These are phyloP conservation scores for Plasmodium vivax DNA, from an alignment of 169 alveolate species.

Conservation along the genomic window DNA sequence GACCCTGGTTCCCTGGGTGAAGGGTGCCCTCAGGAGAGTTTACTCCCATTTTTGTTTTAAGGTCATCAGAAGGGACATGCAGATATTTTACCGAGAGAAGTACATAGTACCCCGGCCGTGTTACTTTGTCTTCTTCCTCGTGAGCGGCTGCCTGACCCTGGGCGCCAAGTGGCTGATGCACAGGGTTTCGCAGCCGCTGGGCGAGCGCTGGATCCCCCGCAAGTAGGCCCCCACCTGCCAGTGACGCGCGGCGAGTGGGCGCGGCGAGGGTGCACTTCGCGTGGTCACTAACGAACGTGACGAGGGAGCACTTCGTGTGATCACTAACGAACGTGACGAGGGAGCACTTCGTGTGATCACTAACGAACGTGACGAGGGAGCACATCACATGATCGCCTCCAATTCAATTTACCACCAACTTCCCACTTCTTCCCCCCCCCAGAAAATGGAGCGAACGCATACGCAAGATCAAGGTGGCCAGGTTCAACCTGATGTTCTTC, in stretches of 20 bases:
- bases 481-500: slow-evolving; percentile 61
- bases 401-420: background rate
- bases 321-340: no score
- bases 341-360: no score
- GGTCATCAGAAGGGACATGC: slow-evolving; percentile 1
- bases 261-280: background rate
- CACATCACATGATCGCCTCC: no score
- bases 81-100: background rate
- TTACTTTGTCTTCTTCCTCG: slow-evolving; percentile 14
- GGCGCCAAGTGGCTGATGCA: slow-evolving; percentile 3
- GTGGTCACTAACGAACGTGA: background rate
- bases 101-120: slow-evolving; percentile 1
- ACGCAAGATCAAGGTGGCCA: slow-evolving; percentile 89
- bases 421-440: background rate
- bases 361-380: no score
- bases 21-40: background rate
- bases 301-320: no score
- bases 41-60: background rate
- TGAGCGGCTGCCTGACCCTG: slow-evolving; percentile 44
- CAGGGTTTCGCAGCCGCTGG: slow-evolving; percentile 1
- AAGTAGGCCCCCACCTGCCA: slow-evolving; percentile 17
- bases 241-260: background rate
- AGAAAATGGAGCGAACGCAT: slow-evolving; percentile 93
- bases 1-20: background rate
- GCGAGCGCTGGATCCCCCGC: slow-evolving; percentile 43